Percentiles rank a stretch among this genome's conserved stretches.
phyloP scores from a whole-genome alignment of 1,284 basidiomycete species.

The Marasmius oreades region DNA sequence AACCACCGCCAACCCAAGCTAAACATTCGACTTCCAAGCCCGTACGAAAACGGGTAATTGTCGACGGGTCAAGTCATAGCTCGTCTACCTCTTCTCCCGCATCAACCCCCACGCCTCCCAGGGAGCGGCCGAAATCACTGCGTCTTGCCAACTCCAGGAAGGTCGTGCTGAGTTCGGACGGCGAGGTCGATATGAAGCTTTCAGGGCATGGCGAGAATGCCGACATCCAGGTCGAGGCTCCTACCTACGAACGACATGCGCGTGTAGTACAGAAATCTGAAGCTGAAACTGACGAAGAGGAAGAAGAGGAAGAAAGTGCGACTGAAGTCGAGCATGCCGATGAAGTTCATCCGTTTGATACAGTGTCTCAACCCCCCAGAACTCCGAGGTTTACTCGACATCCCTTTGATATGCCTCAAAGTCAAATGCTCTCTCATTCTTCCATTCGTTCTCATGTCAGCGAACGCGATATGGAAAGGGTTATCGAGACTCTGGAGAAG shows the following conservation, averaged over 20 bases:
- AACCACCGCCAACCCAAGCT: neutral
- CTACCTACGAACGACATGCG: no score
- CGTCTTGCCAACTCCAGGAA: neutral
- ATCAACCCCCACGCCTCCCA: neutral
- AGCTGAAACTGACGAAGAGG: neutral
- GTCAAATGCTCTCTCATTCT: neutral
- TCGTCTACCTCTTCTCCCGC: neutral
- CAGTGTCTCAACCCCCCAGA: neutral
- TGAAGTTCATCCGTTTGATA: conserved; percentile 1
- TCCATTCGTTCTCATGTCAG: conserved; percentile 6
- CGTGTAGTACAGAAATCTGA: neutral
- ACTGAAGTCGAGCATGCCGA: neutral
- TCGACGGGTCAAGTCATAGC: neutral
- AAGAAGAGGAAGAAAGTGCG: neutral
- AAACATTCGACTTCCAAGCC: neutral
- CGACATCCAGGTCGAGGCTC: neutral
- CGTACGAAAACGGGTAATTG: neutral
- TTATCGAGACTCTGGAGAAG: conserved; percentile 4
- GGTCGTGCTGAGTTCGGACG: neutral
- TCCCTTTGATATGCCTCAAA: conserved; percentile 4
- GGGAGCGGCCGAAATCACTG: neutral
- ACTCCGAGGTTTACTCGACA: neutral
- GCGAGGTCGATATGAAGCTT: neutral
- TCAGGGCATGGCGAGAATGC: neutral
- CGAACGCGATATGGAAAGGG: conserved; percentile 1